phyloP scores from a whole-genome alignment of 2,329 filamentous ascomycete species.

The Paecilomyces sp. region DNA sequence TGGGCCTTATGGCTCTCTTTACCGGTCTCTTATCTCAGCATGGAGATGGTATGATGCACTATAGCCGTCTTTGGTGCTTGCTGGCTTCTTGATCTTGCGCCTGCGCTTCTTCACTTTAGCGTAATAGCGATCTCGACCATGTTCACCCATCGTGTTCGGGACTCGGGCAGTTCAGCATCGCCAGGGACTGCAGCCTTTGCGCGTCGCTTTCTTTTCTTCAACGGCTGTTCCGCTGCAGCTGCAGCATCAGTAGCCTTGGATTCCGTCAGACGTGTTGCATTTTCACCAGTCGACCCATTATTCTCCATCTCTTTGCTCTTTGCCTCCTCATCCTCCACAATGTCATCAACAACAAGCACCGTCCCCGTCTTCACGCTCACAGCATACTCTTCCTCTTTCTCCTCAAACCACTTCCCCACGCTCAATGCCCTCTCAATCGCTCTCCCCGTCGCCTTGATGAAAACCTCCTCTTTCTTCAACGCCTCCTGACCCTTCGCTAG shows the following conservation, averaged over 20 bases:
- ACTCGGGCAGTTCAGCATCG: constrained; percentile 34
- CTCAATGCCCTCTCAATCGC: constrained; percentile 52
- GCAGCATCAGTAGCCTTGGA: background rate
- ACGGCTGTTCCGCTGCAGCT: constrained; percentile 10
- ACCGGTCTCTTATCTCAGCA: background rate
- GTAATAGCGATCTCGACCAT: constrained; percentile 39
- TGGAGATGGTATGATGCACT: background rate
- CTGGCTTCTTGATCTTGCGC: background rate
- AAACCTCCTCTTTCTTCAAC: constrained; percentile 42
- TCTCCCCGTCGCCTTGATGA: constrained; percentile 53
- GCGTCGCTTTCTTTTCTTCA: constrained; percentile 24
- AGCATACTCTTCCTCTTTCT: constrained; percentile 41
- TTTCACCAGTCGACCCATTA: background rate
- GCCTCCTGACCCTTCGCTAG: constrained; percentile 26
- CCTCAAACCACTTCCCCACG: constrained; percentile 51
- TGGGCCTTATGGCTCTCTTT: background rate
- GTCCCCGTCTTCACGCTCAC: constrained; percentile 50
- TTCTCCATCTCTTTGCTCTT: constrained; percentile 18
- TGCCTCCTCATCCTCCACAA: constrained; percentile 36
- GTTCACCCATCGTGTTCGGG: constrained; percentile 40
- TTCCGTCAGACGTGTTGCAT: constrained; percentile 1
- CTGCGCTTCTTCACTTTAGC: constrained; percentile 22
- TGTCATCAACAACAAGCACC: constrained; percentile 54
- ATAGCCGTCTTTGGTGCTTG: too few relatives aligned
- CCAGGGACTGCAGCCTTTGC: constrained; percentile 15